Percentiles rank a stretch among this genome's conserved stretches.
Evolutionary conservation across 1,139 yeast species (phyloP).

Genomic region (Debaryomycetaceae sp.): DNA sequence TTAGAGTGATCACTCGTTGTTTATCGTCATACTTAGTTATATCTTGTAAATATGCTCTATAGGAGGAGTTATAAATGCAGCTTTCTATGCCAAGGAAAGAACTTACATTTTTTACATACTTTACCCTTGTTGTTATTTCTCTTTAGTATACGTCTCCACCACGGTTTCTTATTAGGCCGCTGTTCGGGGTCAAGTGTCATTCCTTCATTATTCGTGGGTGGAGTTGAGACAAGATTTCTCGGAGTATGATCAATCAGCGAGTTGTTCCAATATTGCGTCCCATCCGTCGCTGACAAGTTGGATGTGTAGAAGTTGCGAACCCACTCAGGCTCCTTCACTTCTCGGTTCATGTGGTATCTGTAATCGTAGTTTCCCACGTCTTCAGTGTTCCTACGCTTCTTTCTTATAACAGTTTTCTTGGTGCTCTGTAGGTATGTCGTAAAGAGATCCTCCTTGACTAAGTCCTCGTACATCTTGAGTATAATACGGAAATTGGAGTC

Average conservation of each 20-base stretch:
- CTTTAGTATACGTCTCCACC: neutral
- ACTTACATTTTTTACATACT: constrained; percentile 4
- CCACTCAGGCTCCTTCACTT: constrained; percentile 8
- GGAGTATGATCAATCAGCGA: neutral
- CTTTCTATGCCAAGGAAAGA: constrained; percentile 4
- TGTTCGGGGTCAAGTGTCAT: neutral
- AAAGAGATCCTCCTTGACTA: neutral
- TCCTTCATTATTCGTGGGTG: neutral
- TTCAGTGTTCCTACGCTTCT: neutral
- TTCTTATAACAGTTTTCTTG: constrained; percentile 6
- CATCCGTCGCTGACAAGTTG: neutral
- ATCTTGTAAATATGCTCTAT: constrained; percentile 5
- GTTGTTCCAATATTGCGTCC: neutral
- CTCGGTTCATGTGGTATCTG: constrained; percentile 4
- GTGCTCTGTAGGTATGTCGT: neutral
- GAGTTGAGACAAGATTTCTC: neutral
- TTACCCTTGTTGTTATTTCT: neutral
- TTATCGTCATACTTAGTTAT: neutral
- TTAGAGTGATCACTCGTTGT: constrained; percentile 2
- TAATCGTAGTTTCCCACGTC: constrained; percentile 4
- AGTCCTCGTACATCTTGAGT: neutral
- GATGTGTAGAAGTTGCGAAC: constrained; percentile 4
- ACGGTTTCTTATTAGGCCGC: neutral
- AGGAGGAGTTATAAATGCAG: neutral
- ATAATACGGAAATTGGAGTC: neutral